Evolutionary conservation across 768 basidiomycete species (phyloP).

Genomic region (Harrya chromipes): DNA sequence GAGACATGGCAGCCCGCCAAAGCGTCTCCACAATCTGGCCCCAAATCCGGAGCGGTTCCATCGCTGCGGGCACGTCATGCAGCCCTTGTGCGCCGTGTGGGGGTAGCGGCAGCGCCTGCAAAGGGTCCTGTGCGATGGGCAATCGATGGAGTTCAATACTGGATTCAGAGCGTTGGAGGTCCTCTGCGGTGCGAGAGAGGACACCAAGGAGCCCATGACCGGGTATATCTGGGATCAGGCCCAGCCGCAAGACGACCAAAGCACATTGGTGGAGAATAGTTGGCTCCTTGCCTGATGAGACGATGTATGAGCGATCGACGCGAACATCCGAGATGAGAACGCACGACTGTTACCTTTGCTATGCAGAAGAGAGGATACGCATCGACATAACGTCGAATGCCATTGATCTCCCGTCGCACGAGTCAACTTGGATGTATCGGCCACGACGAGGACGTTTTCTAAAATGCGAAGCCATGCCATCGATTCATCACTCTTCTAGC

Average conservation of each 20-base stretch:
- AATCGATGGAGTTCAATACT: conserved; percentile 2
- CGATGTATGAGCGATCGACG: too few relatives aligned
- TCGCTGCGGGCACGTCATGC: conserved; percentile 30
- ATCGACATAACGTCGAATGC: conserved; percentile 53
- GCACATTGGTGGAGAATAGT: conserved; percentile 24
- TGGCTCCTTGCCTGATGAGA: conserved; percentile 17
- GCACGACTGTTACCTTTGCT: conserved; percentile 10
- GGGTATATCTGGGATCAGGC: conserved; percentile 31
- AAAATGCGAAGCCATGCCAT: too few relatives aligned
- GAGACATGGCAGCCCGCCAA: conserved; percentile 24
- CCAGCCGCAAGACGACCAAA: conserved; percentile 35
- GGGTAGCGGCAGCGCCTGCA: conserved; percentile 16
- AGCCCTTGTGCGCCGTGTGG: conserved; percentile 36
- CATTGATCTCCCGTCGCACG: conserved; percentile 56
- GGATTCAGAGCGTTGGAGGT: conserved; percentile 31
- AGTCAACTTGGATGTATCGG: conserved; percentile 33
- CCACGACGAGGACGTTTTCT: too few relatives aligned
- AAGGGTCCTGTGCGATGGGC: background rate
- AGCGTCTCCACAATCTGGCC: conserved; percentile 51
- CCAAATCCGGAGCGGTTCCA: conserved; percentile 41
- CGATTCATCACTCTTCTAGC: background rate
- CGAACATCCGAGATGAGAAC: background rate
- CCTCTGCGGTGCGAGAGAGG: conserved; percentile 27
- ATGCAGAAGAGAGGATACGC: conserved; percentile 33
- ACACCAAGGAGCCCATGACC: conserved; percentile 28